phyloP scores from a whole-genome alignment of 371 early-diverging fungal species.

The Parasitella parasitica region DNA sequence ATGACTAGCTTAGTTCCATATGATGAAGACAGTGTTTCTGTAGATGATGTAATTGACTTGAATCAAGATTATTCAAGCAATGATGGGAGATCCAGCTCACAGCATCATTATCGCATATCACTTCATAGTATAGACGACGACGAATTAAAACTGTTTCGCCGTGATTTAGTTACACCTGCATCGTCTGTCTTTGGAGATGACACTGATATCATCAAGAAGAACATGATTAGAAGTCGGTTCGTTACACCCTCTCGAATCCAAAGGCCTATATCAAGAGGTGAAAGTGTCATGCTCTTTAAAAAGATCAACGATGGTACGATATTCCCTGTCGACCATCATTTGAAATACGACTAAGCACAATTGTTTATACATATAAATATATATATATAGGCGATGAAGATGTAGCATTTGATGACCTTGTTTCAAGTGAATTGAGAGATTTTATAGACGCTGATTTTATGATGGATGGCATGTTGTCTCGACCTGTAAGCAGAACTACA shows the following conservation, averaged over 20 bases:
- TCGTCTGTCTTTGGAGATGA: conserved; percentile 18
- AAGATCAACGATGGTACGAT: conserved; percentile 24
- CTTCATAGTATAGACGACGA: conserved; percentile 24
- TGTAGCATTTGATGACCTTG: conserved; percentile 12
- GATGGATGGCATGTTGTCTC: conserved; percentile 9
- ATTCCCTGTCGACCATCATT: not conserved
- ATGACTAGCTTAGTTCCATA: conserved; percentile 2
- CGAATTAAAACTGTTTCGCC: conserved; percentile 15
- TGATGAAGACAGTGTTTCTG: conserved; percentile 2
- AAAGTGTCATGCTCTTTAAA: conserved; percentile 24
- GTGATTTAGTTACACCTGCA: conserved; percentile 20
- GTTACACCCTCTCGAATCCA: not conserved
- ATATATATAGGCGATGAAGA: conserved; percentile 14
- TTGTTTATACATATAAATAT: too few species aligned
- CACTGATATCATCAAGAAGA: not conserved
- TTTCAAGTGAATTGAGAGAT: conserved; percentile 15
- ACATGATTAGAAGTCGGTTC: conserved; percentile 1
- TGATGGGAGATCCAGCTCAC: conserved; percentile 3
- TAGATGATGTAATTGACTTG: conserved; percentile 18
- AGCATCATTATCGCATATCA: conserved; percentile 11
- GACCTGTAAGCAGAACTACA: conserved; percentile 8
- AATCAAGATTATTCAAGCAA: not conserved
- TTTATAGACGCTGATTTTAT: conserved; percentile 15
- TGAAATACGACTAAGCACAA: not conserved
- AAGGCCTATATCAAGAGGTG: conserved; percentile 13